Evolutionary conservation across 768 basidiomycete species (phyloP).

Genomic region (Sporobolomyces pararoseus): DNA sequence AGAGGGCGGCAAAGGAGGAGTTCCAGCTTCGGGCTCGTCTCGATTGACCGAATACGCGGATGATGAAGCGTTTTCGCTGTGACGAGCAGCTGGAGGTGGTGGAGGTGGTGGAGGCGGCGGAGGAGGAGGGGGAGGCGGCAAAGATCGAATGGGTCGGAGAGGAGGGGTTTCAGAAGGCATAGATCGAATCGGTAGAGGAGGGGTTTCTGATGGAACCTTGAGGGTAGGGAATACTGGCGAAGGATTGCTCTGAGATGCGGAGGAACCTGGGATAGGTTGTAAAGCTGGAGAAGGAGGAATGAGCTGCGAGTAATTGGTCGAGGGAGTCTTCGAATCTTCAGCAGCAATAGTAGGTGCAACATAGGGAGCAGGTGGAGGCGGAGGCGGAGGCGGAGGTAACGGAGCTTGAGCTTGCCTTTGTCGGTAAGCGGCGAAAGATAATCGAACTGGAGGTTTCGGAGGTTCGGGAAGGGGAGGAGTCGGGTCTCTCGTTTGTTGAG

Average conservation of each 20-base stretch:
- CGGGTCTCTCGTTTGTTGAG: background rate
- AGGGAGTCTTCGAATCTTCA: background rate
- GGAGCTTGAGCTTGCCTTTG: slow-evolving; percentile 17
- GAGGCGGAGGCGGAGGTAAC: slow-evolving; percentile 1
- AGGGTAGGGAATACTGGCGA: background rate
- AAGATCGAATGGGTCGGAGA: background rate
- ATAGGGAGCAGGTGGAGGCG: background rate
- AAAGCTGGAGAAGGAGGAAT: slow-evolving; percentile 6
- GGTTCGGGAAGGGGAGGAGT: slow-evolving; percentile 22
- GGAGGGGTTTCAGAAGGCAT: slow-evolving; percentile 19
- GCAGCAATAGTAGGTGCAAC: background rate
- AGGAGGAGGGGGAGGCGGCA: background rate
- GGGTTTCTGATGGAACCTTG: background rate
- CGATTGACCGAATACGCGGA: background rate
- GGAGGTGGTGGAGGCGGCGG: slow-evolving; percentile 1
- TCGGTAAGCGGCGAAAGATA: slow-evolving; percentile 39
- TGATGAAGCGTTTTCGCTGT: no score
- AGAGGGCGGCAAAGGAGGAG: slow-evolving; percentile 24
- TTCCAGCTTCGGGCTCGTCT: slow-evolving; percentile 31
- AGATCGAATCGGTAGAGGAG: background rate
- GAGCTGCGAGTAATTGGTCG: background rate
- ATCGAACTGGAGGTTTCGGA: slow-evolving; percentile 27
- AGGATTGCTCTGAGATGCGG: background rate
- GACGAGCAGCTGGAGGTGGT: background rate
- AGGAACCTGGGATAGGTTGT: no score